Evolutionary conservation across 2,329 filamentous ascomycete species (phyloP), one percentile per base, ranked within the genome.

Genomic region (Sordariomycetes sp.): DNA sequence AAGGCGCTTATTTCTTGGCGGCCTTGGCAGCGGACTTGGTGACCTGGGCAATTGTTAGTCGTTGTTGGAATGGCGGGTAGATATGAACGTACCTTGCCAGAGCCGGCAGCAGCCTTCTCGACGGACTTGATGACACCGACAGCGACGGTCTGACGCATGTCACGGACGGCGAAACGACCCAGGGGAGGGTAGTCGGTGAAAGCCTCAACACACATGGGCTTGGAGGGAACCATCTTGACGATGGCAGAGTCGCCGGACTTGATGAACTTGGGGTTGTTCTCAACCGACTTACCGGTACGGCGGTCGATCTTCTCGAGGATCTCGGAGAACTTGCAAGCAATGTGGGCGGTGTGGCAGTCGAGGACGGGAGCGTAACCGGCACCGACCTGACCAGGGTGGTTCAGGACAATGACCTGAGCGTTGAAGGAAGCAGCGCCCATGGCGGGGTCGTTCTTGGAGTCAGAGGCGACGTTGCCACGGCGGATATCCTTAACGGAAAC

Each of bases 401-500:
- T 96, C 54, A 98, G 86, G 64, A 98, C 88, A 64, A 98, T 98
- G 76, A 98, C 92, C 83, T 98, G 92, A 64, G 92, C 92, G 69
- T 86, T 93, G 87, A 98, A 98, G 59, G 83, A 88, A 58, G 90
- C 87, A 60, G 78, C 79, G 59, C 76, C 92, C 64, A 71, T 64
- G 49, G 92, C 86, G 57, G 92, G 92, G 75, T 98, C 92, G 78
- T 94, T 93, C 88, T 98, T 98, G 80, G 86, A 90, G 86, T 98
- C 92, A 86, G 87, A 86, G 59, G 85, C 85, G 57, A 98, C 92
- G 82, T 98, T 96, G 64, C 92, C 92, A 94, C 92, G 92, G 72
- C 92, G 92, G 64, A 98, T 94, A 69, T 98, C 92, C 88, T 98
- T 98, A 75, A 98, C 92, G 70, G 92, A 96, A 61, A 98, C 92